Evolutionary conservation across 805 yeast genomes (phyloP), one percentile per base, ranked within the genome.

Genomic region (Pichia sporocuriosa): DNA sequence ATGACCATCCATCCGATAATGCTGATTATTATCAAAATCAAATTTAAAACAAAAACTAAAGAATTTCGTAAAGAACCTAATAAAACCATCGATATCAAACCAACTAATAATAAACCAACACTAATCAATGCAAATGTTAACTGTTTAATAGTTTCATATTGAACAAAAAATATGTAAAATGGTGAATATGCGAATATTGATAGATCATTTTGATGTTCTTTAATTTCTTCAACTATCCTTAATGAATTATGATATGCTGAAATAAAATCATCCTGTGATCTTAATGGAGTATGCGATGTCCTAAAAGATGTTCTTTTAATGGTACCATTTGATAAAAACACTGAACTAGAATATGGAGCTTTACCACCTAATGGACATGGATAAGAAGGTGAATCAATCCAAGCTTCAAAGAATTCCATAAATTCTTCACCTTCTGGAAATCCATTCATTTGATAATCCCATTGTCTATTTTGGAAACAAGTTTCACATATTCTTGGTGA

Each of bases 351-450:
- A 57, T 90, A 90, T 0, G 97, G 95, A 0, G 97, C 97, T 55
- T 84, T 84, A 2, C 98, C 98, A 4, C 96, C 97, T 22, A 90
- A 65, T 1, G 97, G 96, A 60, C 98, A 90, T 2, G 90, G 86
- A 53, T 84, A 93, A 43, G 95, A 84, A 2, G 78, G 79, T 1
- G 86, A 65, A 30, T 77, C 69, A 21, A 90, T 84, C 98, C 98
- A 90, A 32, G 82, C 75, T 19, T 74, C 61, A 56, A 88, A 81
- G 52, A 70, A 86, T 34, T 66, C 67, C 77, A 84, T 75, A 54
- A 90, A 90, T 0, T 68, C 67, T 11, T 70, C 73, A 28, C 77
- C 78, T 52, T 76, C 77, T 0, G 98, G 98, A 55, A 93, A 78
- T 0, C 93, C 96, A 5, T 71, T 68, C 95, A 88, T 85, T 31